A percentile compares a stretch with the other conserved stretches of the same genome.
These are phyloP conservation scores for Ulmus americana DNA, from an alignment of 331 rosid species.

Conservation along the genomic window DNA sequence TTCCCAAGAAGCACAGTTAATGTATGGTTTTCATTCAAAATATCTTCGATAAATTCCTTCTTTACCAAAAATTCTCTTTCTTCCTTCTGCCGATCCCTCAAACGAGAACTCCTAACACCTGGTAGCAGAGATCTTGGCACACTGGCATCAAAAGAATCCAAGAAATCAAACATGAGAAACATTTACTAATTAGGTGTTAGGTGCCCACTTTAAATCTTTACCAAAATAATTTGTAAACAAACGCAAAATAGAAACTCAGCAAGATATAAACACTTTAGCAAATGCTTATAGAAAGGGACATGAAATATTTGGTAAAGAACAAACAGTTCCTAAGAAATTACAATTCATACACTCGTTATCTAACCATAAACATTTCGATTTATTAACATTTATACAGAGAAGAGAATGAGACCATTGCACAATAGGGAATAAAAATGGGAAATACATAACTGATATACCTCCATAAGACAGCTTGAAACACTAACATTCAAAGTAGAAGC, in stretches of 20 bases:
- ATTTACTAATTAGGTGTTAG: neutral
- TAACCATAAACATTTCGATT: neutral
- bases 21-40: too few species aligned
- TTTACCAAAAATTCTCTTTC: too few species aligned
- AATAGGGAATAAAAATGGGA: neutral
- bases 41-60: too few species aligned
- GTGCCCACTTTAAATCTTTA: conserved; percentile 9
- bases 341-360: neutral
- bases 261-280: neutral
- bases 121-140: conserved; percentile 89
- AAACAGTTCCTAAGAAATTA: neutral
- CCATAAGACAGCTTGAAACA: conserved; percentile 14
- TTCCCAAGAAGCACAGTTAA: conserved; percentile 56
- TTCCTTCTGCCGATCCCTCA: too few species aligned
- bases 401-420: neutral
- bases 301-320: neutral
- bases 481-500: conserved; percentile 5
- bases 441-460: conserved; percentile 17
- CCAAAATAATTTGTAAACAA: conserved; percentile 9
- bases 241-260: neutral
- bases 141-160: conserved; percentile 38
- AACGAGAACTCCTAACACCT: conserved; percentile 30
- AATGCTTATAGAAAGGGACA: neutral
- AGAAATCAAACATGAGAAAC: conserved; percentile 33
- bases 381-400: neutral